Base-by-base conservation (phyloP, 495 filamentous ascomycete species). In the Chlorociboria aeruginascens region DNA sequence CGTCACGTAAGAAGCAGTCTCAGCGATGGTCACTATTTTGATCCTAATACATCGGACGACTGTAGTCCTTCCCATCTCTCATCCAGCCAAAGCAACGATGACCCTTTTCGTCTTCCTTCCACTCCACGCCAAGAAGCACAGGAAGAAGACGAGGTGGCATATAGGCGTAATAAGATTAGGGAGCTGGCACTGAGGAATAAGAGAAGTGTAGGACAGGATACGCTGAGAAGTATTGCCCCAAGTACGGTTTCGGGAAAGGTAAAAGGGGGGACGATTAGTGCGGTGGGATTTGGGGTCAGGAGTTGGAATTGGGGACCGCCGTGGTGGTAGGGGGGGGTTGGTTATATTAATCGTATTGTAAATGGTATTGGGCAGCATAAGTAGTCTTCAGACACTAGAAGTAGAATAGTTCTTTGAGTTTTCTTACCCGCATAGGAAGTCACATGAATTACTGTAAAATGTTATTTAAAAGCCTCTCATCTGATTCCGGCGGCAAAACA, bases 151-250 rank as follows among this genome's bases (percentile, higher is more conserved):
- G 31, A 0, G 7, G 42, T 53, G 25, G 59, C 54, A 10, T 36
- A 55, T 12, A 58, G 59, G 34, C 58, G 61, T 25, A 57, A 61
- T 37, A 34, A 50, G 16, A 63, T 68, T 45, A 63, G 60, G 28
- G 62, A 68, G 31, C 51, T 59, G 1, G 69, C 69, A 9, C 43
- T 69, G 49, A 62, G 59, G 16, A 70, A 69, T 43, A 62, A 63
- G 53, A 51, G 67, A 14, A 68, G 62, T 30, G 48, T 71, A 13
- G 67, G 66, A 12, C 53, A 63, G 3, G 67, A 70, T 16, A 67
- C 65, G 11, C 49, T 70, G 45, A 64, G 62, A 52, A 69, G 67
- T 40, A 56, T 70, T 12, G 69, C 68, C 12, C 64, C 66, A 25
- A 66, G 61, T 48, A 50, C 66, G 16, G 41, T 48, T 25, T 39